Percentiles rank a stretch among this genome's conserved stretches.
These are phyloP conservation scores for Alternaria gansuensis DNA, from an alignment of 2,329 filamentous ascomycete genomes.

Conservation along the genomic window DNA sequence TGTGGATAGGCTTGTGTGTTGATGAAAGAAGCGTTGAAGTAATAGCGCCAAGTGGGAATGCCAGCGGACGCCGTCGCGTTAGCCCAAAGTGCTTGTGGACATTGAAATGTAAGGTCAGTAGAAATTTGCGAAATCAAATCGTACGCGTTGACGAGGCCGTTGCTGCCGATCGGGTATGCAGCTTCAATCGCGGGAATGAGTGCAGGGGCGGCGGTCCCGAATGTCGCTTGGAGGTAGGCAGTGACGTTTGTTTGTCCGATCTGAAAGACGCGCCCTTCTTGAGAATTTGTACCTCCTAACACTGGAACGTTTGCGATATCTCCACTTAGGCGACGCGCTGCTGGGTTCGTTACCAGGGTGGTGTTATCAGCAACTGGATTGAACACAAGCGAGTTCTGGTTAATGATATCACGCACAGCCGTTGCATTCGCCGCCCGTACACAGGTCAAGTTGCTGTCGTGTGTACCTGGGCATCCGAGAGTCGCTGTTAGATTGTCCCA, in stretches of 20 bases:
- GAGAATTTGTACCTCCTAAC: slow-evolving; percentile 36
- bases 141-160: slow-evolving; percentile 25
- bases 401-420: slow-evolving; percentile 31
- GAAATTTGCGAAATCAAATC: slow-evolving; percentile 32
- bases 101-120: slow-evolving; percentile 33
- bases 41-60: slow-evolving; percentile 41
- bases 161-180: slow-evolving; percentile 35
- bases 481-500: slow-evolving; percentile 37
- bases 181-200: slow-evolving; percentile 29
- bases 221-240: slow-evolving; percentile 29
- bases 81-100: slow-evolving; percentile 34
- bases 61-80: slow-evolving; percentile 35
- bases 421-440: slow-evolving; percentile 32
- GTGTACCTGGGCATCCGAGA: slow-evolving; percentile 34
- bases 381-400: slow-evolving; percentile 33
- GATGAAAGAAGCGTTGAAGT: slow-evolving; percentile 43
- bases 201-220: slow-evolving; percentile 18
- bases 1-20: slow-evolving; percentile 30
- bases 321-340: slow-evolving; percentile 26
- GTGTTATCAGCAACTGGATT: slow-evolving; percentile 33
- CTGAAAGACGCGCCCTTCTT: slow-evolving; percentile 40
- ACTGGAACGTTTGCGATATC: slow-evolving; percentile 43
- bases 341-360: slow-evolving; percentile 33
- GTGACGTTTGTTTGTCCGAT: slow-evolving; percentile 31
- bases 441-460: slow-evolving; percentile 34